A percentile compares a stretch with the other conserved stretches of the same genome.
Conservation (phyloP, 805 yeast species). For the Ogataea trehalophila region DNA sequence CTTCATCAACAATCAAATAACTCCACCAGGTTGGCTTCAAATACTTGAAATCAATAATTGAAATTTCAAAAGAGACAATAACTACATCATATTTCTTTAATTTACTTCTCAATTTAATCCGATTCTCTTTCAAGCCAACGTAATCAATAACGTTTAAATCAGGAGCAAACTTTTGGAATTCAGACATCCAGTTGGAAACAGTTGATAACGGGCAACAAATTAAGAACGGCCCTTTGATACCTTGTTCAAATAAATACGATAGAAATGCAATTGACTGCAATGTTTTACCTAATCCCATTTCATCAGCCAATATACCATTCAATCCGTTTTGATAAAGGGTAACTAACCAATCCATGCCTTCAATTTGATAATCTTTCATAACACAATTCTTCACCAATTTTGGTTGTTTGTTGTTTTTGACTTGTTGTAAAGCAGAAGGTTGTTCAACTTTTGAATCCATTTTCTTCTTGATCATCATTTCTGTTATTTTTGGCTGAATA, state of each 20-base stretch:
- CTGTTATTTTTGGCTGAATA: conserved; percentile 13
- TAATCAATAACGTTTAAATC: conserved; percentile 55
- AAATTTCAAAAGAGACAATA: conserved; percentile 77
- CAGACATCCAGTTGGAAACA: conserved; percentile 77
- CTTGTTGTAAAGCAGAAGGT: conserved; percentile 11
- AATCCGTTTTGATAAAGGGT: conserved; percentile 89
- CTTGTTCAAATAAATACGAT: conserved; percentile 72
- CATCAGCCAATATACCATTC: conserved; percentile 94
- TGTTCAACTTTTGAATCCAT: conserved; percentile 18
- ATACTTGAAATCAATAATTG: conserved; percentile 60
- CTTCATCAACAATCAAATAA: conserved; percentile 89
- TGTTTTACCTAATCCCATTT: conserved; percentile 97
- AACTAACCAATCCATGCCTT: conserved; percentile 87
- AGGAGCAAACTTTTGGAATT: conserved; percentile 73
- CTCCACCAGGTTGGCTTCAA: conserved; percentile 63
- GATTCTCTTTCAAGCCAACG: conserved; percentile 56
- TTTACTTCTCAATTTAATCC: conserved; percentile 36
- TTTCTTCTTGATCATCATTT: conserved; percentile 14
- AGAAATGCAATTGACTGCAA: conserved; percentile 79
- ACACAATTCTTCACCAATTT: conserved; percentile 47
- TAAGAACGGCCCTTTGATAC: conserved; percentile 71
- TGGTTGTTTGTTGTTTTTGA: conserved; percentile 42
- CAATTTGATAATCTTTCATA: conserved; percentile 80
- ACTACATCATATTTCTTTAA: conserved; percentile 44
- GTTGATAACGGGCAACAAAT: conserved; percentile 83